Evolutionary conservation across 2,329 filamentous ascomycete genomes (phyloP).

Genomic region (Alternaria triticina): DNA sequence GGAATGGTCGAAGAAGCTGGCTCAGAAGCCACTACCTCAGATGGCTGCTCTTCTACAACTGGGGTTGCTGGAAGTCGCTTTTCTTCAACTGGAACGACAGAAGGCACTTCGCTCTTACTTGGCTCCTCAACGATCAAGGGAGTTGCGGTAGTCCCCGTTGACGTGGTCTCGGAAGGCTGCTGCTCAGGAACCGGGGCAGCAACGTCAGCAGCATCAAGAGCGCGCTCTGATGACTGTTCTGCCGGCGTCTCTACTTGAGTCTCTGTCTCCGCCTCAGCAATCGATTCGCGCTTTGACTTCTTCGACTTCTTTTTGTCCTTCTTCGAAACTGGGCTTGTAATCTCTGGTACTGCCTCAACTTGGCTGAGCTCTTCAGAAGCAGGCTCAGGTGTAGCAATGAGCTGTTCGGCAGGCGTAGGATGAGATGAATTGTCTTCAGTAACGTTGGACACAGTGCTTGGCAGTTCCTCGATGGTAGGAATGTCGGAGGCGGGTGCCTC

Average conservation of each 20-base stretch:
- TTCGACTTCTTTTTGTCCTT: conserved; percentile 33
- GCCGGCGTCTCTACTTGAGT: conserved; percentile 1
- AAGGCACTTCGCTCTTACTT: background rate
- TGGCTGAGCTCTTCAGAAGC: background rate
- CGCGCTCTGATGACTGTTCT: conserved; percentile 8
- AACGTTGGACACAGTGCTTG: background rate
- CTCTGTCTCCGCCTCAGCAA: conserved; percentile 13
- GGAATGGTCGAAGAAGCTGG: background rate
- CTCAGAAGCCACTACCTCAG: background rate
- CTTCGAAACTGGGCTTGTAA: background rate
- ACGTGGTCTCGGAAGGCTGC: background rate
- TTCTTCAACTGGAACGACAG: background rate
- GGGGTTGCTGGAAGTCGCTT: background rate
- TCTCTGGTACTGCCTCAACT: background rate
- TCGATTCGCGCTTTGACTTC: conserved; percentile 30
- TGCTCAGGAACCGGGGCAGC: background rate
- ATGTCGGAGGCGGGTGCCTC: conserved; percentile 1
- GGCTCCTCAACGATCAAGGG: background rate
- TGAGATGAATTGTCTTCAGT: background rate
- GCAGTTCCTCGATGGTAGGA: background rate
- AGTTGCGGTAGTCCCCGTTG: background rate
- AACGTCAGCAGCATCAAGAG: background rate
- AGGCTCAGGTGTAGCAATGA: background rate
- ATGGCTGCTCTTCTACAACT: background rate
- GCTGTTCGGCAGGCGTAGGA: background rate